These are phyloP conservation scores for Aegilops bicornis DNA, from an alignment of 176 grass and related monocot species.

Conservation along the genomic window DNA sequence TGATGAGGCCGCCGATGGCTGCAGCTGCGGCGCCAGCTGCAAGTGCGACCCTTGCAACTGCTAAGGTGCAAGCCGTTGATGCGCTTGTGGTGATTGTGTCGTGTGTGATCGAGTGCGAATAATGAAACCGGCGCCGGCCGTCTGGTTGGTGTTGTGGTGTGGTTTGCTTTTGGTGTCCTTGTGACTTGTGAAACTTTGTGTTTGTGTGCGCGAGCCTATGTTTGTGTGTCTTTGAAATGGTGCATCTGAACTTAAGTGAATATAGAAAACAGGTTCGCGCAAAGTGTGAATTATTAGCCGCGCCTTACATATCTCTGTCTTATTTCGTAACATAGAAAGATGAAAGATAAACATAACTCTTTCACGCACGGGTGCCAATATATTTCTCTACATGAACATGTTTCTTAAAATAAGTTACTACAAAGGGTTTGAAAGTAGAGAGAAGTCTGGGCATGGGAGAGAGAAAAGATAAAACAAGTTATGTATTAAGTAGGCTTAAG, in stretches of 20 bases:
- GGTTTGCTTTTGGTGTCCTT: neutral
- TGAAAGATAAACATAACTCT: too few relatives aligned
- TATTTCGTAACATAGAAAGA: too few relatives aligned
- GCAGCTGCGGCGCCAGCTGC: slow-evolving; percentile 45
- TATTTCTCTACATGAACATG: too few relatives aligned
- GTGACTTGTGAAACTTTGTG: neutral
- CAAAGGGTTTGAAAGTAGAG: too few relatives aligned
- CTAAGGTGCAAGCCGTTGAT: neutral
- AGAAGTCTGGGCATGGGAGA: too few relatives aligned
- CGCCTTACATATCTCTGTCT: too few relatives aligned
- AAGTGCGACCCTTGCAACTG: slow-evolving; percentile 52
- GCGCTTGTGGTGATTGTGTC: neutral
- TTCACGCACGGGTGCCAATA: too few relatives aligned
- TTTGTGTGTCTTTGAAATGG: neutral
- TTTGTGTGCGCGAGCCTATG: neutral
- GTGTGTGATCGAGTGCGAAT: neutral
- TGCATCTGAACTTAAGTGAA: neutral
- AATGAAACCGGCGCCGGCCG: neutral
- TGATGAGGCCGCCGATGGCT: slow-evolving; percentile 21
- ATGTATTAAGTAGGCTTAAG: too few relatives aligned
- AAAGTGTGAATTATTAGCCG: neutral
- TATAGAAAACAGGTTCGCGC: neutral
- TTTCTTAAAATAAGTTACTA: too few relatives aligned
- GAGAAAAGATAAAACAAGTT: too few relatives aligned
- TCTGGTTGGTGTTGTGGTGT: neutral